Evolutionary conservation across 805 yeast genomes (phyloP).

Genomic region (Ogataea zsoltii): DNA sequence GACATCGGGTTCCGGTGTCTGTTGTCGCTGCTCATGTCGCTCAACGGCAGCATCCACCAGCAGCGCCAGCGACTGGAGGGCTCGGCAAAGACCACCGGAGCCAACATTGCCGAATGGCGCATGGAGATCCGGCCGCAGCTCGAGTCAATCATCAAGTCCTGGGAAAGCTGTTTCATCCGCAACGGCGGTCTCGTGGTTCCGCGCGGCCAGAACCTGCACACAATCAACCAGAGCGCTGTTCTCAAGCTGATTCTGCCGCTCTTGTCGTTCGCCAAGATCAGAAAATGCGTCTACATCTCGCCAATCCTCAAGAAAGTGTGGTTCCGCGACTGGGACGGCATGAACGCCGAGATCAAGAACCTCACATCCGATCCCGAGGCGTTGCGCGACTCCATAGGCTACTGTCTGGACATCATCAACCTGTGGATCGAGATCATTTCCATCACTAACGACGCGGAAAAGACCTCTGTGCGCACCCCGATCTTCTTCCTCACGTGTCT

Average conservation of each 20-base stretch:
- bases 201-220: slow-evolving; percentile 48
- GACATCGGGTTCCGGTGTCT: slow-evolving; percentile 49
- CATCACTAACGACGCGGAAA: slow-evolving; percentile 61
- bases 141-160: slow-evolving; percentile 56
- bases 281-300: slow-evolving; percentile 61
- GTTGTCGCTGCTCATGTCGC: slow-evolving; percentile 58
- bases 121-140: slow-evolving; percentile 59
- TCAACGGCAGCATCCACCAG: slow-evolving; percentile 64
- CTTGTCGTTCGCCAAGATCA: slow-evolving; percentile 64
- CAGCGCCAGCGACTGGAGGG: slow-evolving; percentile 43
- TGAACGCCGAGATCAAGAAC: slow-evolving; percentile 54
- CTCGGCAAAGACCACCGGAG: slow-evolving; percentile 32
- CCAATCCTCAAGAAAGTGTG: slow-evolving; percentile 62
- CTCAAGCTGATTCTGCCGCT: slow-evolving; percentile 68
- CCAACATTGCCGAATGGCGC: slow-evolving; percentile 64
- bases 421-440: slow-evolving; percentile 76
- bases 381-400: slow-evolving; percentile 59
- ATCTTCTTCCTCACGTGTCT: slow-evolving; percentile 73
- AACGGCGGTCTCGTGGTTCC: slow-evolving; percentile 65
- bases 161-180: slow-evolving; percentile 64
- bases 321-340: slow-evolving; percentile 65
- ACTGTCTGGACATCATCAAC: slow-evolving; percentile 58
- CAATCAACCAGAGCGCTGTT: slow-evolving; percentile 54
- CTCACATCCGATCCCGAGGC: slow-evolving; percentile 60
- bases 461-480: slow-evolving; percentile 71